Evolutionary conservation across 169 alveolate genomes (phyloP).

Genomic region (Eimeria acervulina): DNA sequence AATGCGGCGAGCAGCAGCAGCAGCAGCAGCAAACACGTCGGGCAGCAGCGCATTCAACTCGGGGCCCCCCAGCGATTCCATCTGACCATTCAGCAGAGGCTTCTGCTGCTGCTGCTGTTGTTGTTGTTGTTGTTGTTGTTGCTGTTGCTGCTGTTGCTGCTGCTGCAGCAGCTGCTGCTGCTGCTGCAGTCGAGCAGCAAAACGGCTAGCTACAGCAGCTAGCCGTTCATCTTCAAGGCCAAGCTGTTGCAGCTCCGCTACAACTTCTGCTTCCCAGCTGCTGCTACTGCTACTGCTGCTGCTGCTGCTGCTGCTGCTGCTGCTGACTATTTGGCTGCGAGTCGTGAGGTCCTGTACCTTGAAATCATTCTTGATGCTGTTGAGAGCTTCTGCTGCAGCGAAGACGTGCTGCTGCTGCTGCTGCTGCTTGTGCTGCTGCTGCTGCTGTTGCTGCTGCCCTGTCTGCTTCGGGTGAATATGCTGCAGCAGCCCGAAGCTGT

Average conservation of each 20-base stretch:
- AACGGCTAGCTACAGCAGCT: conserved; percentile 19
- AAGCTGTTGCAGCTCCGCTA: background rate
- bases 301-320: conserved; percentile 3
- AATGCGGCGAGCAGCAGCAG: conserved; percentile 22
- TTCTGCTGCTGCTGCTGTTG: conserved; percentile 11
- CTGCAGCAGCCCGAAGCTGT: background rate
- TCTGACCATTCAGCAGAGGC: background rate
- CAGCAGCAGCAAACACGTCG: conserved; percentile 26
- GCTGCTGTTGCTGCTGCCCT: background rate
- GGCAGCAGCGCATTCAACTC: background rate
- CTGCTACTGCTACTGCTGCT: background rate
- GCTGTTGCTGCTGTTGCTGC: background rate
- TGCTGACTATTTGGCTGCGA: background rate
- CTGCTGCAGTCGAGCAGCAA: conserved; percentile 31
- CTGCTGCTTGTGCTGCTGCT: background rate
- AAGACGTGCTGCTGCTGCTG: background rate
- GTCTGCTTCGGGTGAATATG: background rate
- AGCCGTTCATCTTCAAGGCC: conserved; percentile 9
- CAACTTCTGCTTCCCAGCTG: conserved; percentile 36
- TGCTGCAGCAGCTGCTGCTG: background rate
- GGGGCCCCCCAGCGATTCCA: background rate
- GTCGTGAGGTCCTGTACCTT: background rate
- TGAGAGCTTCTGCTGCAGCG: background rate
- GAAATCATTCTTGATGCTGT: background rate
- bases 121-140: background rate